Evolutionary conservation across 768 basidiomycete species (phyloP), one percentile per base, ranked within the genome.

Genomic region (Leccinum truebloodii): DNA sequence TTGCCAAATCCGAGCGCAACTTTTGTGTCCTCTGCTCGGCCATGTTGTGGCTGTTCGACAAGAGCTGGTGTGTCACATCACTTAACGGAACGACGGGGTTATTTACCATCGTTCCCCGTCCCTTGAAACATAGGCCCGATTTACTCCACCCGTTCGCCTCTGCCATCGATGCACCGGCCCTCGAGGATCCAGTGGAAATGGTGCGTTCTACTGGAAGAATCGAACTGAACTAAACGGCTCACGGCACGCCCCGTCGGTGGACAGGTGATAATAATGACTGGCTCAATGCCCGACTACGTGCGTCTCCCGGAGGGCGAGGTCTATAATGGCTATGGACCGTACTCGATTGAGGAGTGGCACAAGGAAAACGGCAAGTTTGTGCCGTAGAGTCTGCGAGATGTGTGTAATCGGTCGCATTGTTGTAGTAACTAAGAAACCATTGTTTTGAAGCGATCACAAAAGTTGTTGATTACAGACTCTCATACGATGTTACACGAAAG

Each of bases 31-130:
- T 80, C 59, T 89, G 87, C 67, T 84, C 86, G 1, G 70, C 80
- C 48, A 88, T 88, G 87, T 73, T 88, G 9, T 89, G 87, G 87
- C 65, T 85, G 28, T 88, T 83, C 59, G 84, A 87, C 56, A 66
- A 76, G 53, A 60, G 63, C 2, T 87, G 85, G 87, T 87, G 52
- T 39, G 78, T 65, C 10, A 4, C 48, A 49, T 6, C 30, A 1
- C 30, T 6, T 10, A 30, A 24, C 9, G n/a, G 1, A 10, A n/a
- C 3, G 35, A 30, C 18, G 24, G 26, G 13, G 26, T n/a, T 37
- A 20, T 41, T 41, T 35, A 35, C 35, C 14, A 51, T 32, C 3
- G 22, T 22, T 14, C 3, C 22, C 3, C 22, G 4, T 9, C 22
- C 18, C 4, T 1, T 34, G 32, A 8, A 4, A n/a, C 26, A 2